A percentile compares a stretch with the other conserved stretches of the same genome.
Evolutionary conservation across 768 basidiomycete species (phyloP).

Genomic region (Trametopsis cervina): DNA sequence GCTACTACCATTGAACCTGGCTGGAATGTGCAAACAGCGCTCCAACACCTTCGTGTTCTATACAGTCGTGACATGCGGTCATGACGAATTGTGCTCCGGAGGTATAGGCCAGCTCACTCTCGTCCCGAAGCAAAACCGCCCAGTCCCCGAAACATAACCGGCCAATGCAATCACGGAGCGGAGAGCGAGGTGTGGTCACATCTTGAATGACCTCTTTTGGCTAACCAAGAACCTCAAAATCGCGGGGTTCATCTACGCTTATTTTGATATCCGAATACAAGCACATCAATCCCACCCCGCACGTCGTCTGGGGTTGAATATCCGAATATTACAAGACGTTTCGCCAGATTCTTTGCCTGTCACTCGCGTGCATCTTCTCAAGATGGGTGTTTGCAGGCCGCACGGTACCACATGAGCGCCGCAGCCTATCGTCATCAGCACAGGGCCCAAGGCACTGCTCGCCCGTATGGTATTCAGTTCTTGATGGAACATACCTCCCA

Average conservation of each 20-base stretch:
- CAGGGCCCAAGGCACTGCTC: not conserved
- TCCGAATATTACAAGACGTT: conserved; percentile 24
- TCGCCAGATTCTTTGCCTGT: conserved; percentile 13
- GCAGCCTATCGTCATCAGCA: not conserved
- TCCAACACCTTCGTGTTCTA: too few species aligned
- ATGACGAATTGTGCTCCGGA: too few species aligned
- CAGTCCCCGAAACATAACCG: conserved; percentile 22
- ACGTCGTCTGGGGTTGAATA: conserved; percentile 17
- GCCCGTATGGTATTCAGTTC: not conserved
- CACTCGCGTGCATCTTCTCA: conserved; percentile 9
- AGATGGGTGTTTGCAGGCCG: conserved; percentile 3
- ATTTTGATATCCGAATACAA: conserved; percentile 6
- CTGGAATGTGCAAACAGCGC: too few species aligned
- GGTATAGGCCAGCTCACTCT: not conserved
- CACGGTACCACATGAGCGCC: not conserved
- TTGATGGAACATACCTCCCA: not conserved
- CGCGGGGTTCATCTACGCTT: too few species aligned
- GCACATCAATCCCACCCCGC: conserved; percentile 20
- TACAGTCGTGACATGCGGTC: too few species aligned
- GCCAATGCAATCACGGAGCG: conserved; percentile 7
- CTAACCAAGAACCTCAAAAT: not conserved
- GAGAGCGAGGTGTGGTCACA: conserved; percentile 6
- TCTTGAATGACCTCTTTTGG: not conserved
- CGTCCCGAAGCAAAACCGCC: conserved; percentile 22
- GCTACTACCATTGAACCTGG: too few species aligned